Evolutionary conservation across 352 stramenopile genomes (phyloP).

Genomic region (Pythium phragmitis): DNA sequence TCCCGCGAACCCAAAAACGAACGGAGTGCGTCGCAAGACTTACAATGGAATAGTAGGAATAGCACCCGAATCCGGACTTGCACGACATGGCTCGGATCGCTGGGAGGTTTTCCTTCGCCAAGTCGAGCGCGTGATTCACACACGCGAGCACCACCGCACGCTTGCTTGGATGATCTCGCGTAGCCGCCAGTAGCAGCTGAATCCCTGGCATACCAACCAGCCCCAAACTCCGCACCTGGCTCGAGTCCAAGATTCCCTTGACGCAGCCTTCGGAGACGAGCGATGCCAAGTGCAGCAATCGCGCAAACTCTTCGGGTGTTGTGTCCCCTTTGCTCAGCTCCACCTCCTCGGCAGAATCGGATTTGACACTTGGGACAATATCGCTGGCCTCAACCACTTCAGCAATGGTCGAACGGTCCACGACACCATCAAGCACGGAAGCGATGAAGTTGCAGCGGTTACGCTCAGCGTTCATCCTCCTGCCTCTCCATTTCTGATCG

Average conservation of each 20-base stretch:
- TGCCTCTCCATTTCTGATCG: neutral
- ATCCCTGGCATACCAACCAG: neutral
- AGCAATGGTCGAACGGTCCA: neutral
- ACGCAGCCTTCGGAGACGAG: neutral
- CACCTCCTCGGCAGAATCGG: neutral
- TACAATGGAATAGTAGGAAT: neutral
- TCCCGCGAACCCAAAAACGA: neutral
- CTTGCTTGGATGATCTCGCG: neutral
- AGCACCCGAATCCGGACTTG: neutral
- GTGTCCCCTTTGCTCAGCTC: neutral
- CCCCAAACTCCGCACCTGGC: neutral
- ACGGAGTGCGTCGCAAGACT: neutral
- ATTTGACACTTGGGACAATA: neutral
- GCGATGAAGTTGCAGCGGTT: slow-evolving; percentile 9
- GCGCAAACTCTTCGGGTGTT: neutral
- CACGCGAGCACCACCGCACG: neutral
- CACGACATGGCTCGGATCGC: neutral
- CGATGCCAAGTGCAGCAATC: neutral
- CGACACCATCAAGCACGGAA: slow-evolving; percentile 13
- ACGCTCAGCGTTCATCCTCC: neutral
- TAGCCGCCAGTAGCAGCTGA: neutral
- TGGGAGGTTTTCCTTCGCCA: neutral
- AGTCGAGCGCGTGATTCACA: neutral
- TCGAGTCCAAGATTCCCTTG: neutral
- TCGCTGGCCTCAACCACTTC: neutral